Conservation (phyloP, 2,329 filamentous ascomycete genomes). For the Cadophora gregata region DNA sequence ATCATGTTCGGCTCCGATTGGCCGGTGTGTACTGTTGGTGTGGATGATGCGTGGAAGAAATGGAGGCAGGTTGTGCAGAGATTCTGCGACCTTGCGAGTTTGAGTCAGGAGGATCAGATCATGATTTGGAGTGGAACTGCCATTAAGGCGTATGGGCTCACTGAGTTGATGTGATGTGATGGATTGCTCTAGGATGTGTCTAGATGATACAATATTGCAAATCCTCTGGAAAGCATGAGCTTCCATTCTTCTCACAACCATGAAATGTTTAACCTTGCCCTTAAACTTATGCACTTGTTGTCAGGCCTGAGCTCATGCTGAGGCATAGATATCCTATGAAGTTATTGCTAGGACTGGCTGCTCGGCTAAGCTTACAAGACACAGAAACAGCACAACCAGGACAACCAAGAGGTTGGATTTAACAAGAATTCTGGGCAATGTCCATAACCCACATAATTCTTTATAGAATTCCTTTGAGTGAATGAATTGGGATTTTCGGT, state of each 20-base stretch:
- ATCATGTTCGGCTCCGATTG: conserved; percentile 95
- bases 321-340: too few relatives aligned
- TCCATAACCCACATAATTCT: too few relatives aligned
- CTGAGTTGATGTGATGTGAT: conserved; percentile 31
- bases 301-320: too few relatives aligned
- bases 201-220: neutral
- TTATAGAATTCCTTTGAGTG: too few relatives aligned
- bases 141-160: conserved; percentile 69
- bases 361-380: too few relatives aligned
- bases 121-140: conserved; percentile 78
- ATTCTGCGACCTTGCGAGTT: conserved; percentile 66
- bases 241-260: neutral
- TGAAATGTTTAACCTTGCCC: too few relatives aligned
- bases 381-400: too few relatives aligned
- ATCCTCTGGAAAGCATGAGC: neutral
- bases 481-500: too few relatives aligned
- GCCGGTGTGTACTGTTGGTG: conserved; percentile 82
- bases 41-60: conserved; percentile 68
- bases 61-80: conserved; percentile 76
- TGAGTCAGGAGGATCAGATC: conserved; percentile 65
- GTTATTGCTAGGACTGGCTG: too few relatives aligned
- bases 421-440: too few relatives aligned
- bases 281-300: too few relatives aligned
- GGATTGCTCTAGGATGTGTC: conserved; percentile 2
- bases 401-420: too few relatives aligned